Percentiles rank a stretch among this genome's conserved stretches.
Conservation (phyloP, 148 eudicot species). For the Rhododendron ovatum region DNA sequence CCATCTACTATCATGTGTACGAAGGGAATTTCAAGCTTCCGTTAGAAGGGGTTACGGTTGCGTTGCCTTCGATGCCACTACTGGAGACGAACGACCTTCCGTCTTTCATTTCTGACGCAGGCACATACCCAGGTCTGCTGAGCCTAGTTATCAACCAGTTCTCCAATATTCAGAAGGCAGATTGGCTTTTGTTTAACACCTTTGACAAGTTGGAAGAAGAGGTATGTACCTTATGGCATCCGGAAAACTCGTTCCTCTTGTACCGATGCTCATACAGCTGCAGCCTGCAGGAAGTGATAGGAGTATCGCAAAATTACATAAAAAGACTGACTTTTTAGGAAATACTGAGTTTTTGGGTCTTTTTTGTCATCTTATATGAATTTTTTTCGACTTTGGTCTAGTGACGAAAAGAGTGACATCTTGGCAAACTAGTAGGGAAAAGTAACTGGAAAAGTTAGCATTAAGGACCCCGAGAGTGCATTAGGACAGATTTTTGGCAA, state of each 20-base stretch:
- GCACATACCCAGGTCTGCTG: constrained; percentile 16
- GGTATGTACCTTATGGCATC: neutral
- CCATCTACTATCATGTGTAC: constrained; percentile 33
- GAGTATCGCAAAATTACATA: too few species aligned
- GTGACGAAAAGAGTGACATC: too few species aligned
- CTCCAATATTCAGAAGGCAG: constrained; percentile 28
- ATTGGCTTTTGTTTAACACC: constrained; percentile 25
- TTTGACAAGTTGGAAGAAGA: constrained; percentile 17
- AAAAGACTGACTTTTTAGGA: too few species aligned
- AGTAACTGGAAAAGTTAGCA: too few species aligned
- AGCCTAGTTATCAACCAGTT: constrained; percentile 27
- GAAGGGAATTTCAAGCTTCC: constrained; percentile 25
- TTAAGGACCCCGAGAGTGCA: neutral
- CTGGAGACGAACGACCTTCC: constrained; percentile 32
- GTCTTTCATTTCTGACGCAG: constrained; percentile 17
- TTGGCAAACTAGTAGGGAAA: too few species aligned
- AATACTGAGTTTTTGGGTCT: too few species aligned
- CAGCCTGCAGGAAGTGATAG: too few species aligned
- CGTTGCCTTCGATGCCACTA: constrained; percentile 18
- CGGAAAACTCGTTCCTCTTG: too few species aligned
- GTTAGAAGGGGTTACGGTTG: neutral
- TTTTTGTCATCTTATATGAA: too few species aligned
- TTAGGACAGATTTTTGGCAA: neutral
- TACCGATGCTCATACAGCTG: too few species aligned
- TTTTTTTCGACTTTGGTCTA: too few species aligned